A percentile compares a stretch with the other conserved stretches of the same genome.
Conservation (phyloP, 768 basidiomycete species). For the Tubosaeta sp. region DNA sequence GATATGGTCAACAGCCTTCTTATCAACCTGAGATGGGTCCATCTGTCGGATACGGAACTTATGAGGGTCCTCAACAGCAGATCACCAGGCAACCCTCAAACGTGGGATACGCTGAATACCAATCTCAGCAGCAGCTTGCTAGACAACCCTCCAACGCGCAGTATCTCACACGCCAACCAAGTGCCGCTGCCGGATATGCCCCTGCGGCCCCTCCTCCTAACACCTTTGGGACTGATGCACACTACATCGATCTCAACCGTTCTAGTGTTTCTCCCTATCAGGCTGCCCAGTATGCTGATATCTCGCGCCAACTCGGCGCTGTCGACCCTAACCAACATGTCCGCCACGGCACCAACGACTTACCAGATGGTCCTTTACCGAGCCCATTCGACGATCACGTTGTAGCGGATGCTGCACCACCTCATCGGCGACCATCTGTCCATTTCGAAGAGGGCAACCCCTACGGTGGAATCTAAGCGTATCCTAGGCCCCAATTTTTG, state of each 20-base stretch:
- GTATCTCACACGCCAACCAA: constrained; percentile 21
- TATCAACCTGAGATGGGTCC: constrained; percentile 17
- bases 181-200: constrained; percentile 12
- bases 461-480: constrained; percentile 59
- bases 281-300: constrained; percentile 70
- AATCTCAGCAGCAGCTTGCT: constrained; percentile 22
- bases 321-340: constrained; percentile 19
- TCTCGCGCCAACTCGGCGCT: constrained; percentile 50
- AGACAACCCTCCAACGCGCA: constrained; percentile 22
- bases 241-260: constrained; percentile 63
- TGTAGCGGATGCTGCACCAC: not conserved
- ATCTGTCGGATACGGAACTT: constrained; percentile 12
- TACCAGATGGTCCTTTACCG: constrained; percentile 23
- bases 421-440: constrained; percentile 41
- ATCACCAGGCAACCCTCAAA: constrained; percentile 17
- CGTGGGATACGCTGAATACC: constrained; percentile 21
- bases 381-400: constrained; percentile 27
- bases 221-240: constrained; percentile 26
- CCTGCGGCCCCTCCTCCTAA: constrained; percentile 4
- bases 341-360: constrained; percentile 11
- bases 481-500: not conserved
- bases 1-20: constrained; percentile 20
- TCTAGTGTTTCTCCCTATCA: constrained; percentile 74
- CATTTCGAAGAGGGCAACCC: constrained; percentile 63
- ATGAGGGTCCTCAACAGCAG: constrained; percentile 26